Percentiles rank a stretch among this genome's conserved stretches.
These are phyloP conservation scores for Coffea humblotiana DNA, from an alignment of 305 asterid species.

Conservation along the genomic window DNA sequence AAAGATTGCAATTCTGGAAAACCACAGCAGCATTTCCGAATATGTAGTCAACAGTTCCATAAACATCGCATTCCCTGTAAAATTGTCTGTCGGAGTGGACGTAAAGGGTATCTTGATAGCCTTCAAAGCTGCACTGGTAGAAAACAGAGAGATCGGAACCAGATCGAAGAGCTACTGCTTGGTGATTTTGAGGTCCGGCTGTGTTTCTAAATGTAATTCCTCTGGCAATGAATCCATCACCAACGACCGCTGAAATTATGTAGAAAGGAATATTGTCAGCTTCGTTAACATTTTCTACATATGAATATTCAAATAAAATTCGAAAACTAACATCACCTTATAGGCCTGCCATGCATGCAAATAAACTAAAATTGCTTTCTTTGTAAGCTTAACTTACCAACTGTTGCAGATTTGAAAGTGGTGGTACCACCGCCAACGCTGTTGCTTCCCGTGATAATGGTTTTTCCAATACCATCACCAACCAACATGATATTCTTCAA, in stretches of 20 bases:
- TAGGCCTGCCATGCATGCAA: accelerated
- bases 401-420: slow-evolving; percentile 86
- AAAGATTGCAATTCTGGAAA: slow-evolving; percentile 71
- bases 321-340: too few relatives aligned
- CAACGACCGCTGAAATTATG: slow-evolving; percentile 54
- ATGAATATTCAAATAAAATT: too few relatives aligned
- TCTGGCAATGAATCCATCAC: slow-evolving; percentile 76
- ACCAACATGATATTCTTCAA: slow-evolving; percentile 67
- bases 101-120: slow-evolving; percentile 84
- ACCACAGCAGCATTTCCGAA: slow-evolving; percentile 90
- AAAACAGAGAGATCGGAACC: slow-evolving; percentile 83
- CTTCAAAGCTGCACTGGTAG: slow-evolving; percentile 88
- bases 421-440: slow-evolving; percentile 89
- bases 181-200: slow-evolving; percentile 67
- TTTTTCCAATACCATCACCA: slow-evolving; percentile 90
- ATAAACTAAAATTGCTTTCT: neutral
- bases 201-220: slow-evolving; percentile 83
- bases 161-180: slow-evolving; percentile 79
- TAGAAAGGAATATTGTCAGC: neutral
- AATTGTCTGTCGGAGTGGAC: slow-evolving; percentile 72
- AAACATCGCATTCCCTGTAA: slow-evolving; percentile 69
- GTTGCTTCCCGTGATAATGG: slow-evolving; percentile 80
- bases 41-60: slow-evolving; percentile 79
- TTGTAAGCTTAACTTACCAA: slow-evolving; percentile 48
- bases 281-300: neutral